Percentiles rank a stretch among this genome's conserved stretches.
Conservation (phyloP, 768 basidiomycete species). For the Naganishia randhawae region DNA sequence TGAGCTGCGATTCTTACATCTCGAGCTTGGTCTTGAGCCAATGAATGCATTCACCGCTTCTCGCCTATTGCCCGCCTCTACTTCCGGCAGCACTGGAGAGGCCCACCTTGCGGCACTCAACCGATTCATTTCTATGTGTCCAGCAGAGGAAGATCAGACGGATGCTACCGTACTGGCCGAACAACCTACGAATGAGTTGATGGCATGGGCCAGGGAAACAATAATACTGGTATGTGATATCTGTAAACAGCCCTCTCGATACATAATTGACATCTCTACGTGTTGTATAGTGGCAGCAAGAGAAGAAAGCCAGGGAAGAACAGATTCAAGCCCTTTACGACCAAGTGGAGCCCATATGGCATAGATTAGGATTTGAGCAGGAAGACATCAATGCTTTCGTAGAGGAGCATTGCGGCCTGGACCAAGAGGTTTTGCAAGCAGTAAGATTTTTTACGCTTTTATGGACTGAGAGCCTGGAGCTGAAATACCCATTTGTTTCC, state of each 20-base stretch:
- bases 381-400: slow-evolving; percentile 87
- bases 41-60: slow-evolving; percentile 2
- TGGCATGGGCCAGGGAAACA: slow-evolving; percentile 64
- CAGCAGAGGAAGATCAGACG: slow-evolving; percentile 51
- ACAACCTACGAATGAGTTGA: slow-evolving; percentile 68
- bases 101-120: slow-evolving; percentile 6
- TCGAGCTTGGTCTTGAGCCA: slow-evolving; percentile 26
- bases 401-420: slow-evolving; percentile 74
- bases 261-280: not conserved
- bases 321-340: slow-evolving; percentile 93
- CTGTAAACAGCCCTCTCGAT: not conserved
- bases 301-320: slow-evolving; percentile 69
- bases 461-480: not conserved
- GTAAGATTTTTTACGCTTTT: slow-evolving; percentile 42
- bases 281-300: slow-evolving; percentile 58
- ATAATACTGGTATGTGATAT: slow-evolving; percentile 47
- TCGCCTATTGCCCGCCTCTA: slow-evolving; percentile 5
- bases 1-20: slow-evolving; percentile 29
- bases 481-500: not conserved
- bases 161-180: not conserved
- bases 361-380: slow-evolving; percentile 73
- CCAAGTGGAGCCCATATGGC: slow-evolving; percentile 86
- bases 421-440: slow-evolving; percentile 67
- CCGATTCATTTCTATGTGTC: slow-evolving; percentile 16
- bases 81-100: not conserved